Evolutionary conservation across 228 moss, liverwort and hornwort species (phyloP), one percentile per base, ranked within the genome.

Genomic region (Sphagnum magellanicum): DNA sequence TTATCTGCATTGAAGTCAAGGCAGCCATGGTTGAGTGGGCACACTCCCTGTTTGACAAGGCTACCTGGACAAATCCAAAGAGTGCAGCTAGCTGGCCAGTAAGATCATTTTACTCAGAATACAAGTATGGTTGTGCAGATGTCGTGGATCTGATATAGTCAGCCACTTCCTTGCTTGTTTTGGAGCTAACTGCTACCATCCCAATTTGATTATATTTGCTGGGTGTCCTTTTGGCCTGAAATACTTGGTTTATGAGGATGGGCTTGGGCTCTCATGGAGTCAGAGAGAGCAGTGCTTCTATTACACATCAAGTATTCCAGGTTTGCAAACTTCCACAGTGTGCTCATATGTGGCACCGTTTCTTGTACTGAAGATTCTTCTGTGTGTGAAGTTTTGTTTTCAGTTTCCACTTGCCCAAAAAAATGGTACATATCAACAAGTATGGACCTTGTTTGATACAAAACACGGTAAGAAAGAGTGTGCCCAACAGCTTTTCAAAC

Each of bases 11-110:
- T 50, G 81, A 81, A 17, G 64, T 50, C 13, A 67, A 65, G 68
- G 85, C 81, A 49, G 76, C 78, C 58, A 81, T 72, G 69, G 16
- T 76, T 49, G 81, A 81, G 69, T 51, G 74, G 67, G 85, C 85
- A 51, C 79, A 79, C 15, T 76, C 74, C 47, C 76, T 78, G 49
- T 67, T 85, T 67, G 68, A 63, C 11, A 79, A 68, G 67, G 85
- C 85, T 50, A 74, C 70, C 52, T 69, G 74, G 16, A 68, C 66
- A 32, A 85, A 81, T 50, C 69, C 81, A 5, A 81, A 75, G 60
- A 85, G 85, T 74, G 81, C 81, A 62, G 70, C 85, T 61, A 85
- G 79, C 66, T 85, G 85, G 85, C 63, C 81, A 74, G 85, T 85
- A 72, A 79, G 81, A 48, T 63, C 8, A 6, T 16, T 8, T 8